A percentile compares a stretch with the other conserved stretches of the same genome.
phyloP scores from a whole-genome alignment of 2,329 filamentous ascomycete species.

The Camptophora hylomeconis region DNA sequence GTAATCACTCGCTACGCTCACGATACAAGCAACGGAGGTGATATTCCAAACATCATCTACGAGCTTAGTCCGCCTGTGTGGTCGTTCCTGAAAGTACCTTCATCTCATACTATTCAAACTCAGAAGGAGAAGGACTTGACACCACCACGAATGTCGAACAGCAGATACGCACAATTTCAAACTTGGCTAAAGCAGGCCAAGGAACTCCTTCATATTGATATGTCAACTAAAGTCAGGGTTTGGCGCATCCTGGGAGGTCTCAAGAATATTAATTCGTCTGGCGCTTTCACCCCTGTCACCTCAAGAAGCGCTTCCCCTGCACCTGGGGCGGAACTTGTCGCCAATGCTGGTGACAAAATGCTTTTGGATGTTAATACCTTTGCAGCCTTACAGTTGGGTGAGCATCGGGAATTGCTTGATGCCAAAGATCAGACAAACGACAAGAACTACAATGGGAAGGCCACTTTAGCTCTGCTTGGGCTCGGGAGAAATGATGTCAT shows the following conservation, averaged over 20 bases:
- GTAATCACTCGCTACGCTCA: conserved; percentile 66
- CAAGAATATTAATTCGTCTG: conserved; percentile 29
- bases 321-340: conserved; percentile 28
- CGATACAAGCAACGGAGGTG: conserved; percentile 50
- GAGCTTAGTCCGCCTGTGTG: conserved; percentile 79
- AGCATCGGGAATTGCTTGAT: conserved; percentile 49
- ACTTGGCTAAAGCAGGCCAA: conserved; percentile 69
- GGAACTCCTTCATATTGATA: conserved; percentile 50
- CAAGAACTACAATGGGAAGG: conserved; percentile 62
- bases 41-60: conserved; percentile 56
- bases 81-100: conserved; percentile 66
- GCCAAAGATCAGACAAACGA: conserved; percentile 59
- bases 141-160: conserved; percentile 56
- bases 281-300: conserved; percentile 30
- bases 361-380: conserved; percentile 53
- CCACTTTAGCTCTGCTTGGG: conserved; percentile 51
- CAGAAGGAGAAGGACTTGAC: conserved; percentile 48
- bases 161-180: conserved; percentile 55
- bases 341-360: conserved; percentile 35
- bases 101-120: conserved; percentile 44
- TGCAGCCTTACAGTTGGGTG: conserved; percentile 45
- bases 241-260: conserved; percentile 47
- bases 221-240: conserved; percentile 61
- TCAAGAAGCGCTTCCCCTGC: conserved; percentile 31
- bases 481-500: conserved; percentile 62